Base-by-base conservation (phyloP, 306 rosid genomes). In the Prunus padus region DNA sequence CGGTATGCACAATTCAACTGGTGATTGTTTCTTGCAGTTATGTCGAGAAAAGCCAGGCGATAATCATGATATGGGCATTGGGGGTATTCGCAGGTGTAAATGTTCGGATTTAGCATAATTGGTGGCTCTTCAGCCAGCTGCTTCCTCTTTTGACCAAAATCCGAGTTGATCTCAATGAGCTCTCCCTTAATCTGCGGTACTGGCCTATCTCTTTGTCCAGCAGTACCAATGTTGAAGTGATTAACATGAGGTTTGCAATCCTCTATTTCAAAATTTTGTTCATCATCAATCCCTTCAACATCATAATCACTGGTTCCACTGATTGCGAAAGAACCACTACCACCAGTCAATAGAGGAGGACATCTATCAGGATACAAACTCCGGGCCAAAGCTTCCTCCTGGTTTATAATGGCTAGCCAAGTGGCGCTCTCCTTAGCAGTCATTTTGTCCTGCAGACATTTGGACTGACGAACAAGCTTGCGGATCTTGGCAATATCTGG, bases 371-470 rank as follows among this genome's bases (percentile, higher is more conserved):
- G 91, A 71, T 77, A 84, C 25, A 87, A 56, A 51, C 55, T 65
- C 15, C 76, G 82, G 20, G 93, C 96, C 65, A 86, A 4, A 15
- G 55, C 64, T 46, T 92, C 93, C 20, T 92, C 96, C 55, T 82
- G 86, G 61, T 84, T 76, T 11, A 92, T 46, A 11, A 90, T 76
- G 47, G 89, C 92, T 28, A 65, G 31, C 97, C 92, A 92, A n/a
- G 86, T 87, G 14, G 88, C 72, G 19, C 86, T 82, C 77, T 90
- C 97, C 79, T 84, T 92, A 0, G 96, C 87, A 25, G 87, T 88
- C 84, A 92, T 83, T 67, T 87, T 92, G 73, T 90, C 96, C 26
- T 90, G 96, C 62, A 92, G 57, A 73, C 77, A 84, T 69, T 82
- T 85, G 0, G 96, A 90, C 18, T 84, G 92, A 2, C 84, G 77